Percentiles rank a stretch among this genome's conserved stretches.
Conservation (phyloP, 1,284 basidiomycete species). For the Ustilago crameri region DNA sequence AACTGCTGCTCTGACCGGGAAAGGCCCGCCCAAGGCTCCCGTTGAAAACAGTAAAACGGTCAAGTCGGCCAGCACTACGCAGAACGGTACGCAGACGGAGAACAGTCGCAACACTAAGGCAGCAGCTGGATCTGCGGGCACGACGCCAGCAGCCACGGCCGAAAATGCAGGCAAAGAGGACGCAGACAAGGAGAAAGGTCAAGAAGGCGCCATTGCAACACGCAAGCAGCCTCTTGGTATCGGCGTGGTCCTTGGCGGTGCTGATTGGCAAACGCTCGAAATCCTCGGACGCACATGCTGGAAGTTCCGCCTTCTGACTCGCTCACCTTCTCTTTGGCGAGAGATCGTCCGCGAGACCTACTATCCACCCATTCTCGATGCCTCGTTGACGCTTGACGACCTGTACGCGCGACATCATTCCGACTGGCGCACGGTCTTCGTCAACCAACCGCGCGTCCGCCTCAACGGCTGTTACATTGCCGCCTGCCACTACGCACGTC, state of each 20-base stretch:
- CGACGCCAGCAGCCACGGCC: not conserved
- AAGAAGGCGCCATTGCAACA: slow-evolving; percentile 14
- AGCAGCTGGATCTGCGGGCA: not conserved
- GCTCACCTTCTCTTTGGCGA: slow-evolving; percentile 55
- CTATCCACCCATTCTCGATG: slow-evolving; percentile 51
- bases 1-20: slow-evolving; percentile 23
- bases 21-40: not conserved
- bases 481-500: slow-evolving; percentile 62
- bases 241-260: slow-evolving; percentile 56
- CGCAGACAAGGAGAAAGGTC: slow-evolving; percentile 10
- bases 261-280: slow-evolving; percentile 63
- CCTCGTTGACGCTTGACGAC: slow-evolving; percentile 12
- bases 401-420: slow-evolving; percentile 40
- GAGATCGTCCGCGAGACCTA: slow-evolving; percentile 59
- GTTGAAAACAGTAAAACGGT: not conserved
- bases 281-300: slow-evolving; percentile 56
- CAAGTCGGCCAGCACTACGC: slow-evolving; percentile 3
- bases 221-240: slow-evolving; percentile 42
- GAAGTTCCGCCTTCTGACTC: slow-evolving; percentile 62
- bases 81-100: not conserved
- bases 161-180: slow-evolving; percentile 6
- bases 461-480: slow-evolving; percentile 66
- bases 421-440: slow-evolving; percentile 62
- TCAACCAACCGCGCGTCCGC: slow-evolving; percentile 64
- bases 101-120: not conserved